Evolutionary conservation across 441 rosid species (phyloP).

Genomic region (Metrosideros polymorpha): DNA sequence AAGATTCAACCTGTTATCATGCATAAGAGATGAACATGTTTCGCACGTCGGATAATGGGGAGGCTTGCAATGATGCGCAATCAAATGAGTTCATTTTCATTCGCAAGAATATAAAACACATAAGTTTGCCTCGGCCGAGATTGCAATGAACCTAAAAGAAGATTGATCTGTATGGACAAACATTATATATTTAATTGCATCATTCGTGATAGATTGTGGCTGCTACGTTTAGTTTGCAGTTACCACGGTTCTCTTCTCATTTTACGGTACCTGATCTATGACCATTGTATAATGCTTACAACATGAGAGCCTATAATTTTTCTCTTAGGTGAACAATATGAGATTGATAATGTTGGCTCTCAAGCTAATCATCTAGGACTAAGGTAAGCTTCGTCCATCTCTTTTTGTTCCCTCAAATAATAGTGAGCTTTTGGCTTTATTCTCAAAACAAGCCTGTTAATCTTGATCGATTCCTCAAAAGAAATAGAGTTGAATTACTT

Average conservation of each 20-base stretch:
- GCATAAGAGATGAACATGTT: neutral
- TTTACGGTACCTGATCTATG: neutral
- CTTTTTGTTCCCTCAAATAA: neutral
- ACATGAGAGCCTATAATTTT: neutral
- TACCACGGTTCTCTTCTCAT: neutral
- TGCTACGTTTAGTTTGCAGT: neutral
- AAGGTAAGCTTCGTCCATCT: neutral
- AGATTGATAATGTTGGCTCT: neutral
- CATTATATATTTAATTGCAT: neutral
- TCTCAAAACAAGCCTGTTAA: neutral
- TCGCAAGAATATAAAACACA: accelerated
- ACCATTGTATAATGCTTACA: neutral
- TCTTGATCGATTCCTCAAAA: neutral
- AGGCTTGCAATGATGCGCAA: neutral
- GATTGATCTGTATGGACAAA: neutral
- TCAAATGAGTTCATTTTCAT: neutral
- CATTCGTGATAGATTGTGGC: neutral
- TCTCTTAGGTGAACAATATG: neutral
- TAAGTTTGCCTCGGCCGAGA: neutral
- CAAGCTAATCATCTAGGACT: neutral
- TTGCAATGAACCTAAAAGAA: neutral
- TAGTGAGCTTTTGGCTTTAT: neutral
- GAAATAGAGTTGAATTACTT: neutral
- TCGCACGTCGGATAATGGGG: accelerated
- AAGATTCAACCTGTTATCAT: neutral